Conservation (phyloP, 2,329 filamentous ascomycete genomes). For the Dothiorella sarmentorum region DNA sequence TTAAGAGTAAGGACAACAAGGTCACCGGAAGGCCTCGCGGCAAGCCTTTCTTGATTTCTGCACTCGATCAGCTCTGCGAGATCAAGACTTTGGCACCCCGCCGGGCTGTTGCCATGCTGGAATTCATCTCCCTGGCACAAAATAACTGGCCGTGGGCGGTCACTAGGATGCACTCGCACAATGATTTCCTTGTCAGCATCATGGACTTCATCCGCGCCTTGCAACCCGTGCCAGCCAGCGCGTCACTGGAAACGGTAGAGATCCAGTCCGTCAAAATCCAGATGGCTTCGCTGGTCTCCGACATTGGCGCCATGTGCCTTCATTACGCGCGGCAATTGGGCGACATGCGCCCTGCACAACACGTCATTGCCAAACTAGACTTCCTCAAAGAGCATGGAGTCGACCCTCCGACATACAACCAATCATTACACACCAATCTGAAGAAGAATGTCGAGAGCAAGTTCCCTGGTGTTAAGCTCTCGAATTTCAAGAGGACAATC, state of each 20-base stretch:
- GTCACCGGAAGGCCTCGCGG: slow-evolving; percentile 37
- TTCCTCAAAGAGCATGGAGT: slow-evolving; percentile 80
- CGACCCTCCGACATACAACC: slow-evolving; percentile 77
- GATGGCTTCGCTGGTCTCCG: slow-evolving; percentile 76
- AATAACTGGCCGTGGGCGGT: slow-evolving; percentile 97
- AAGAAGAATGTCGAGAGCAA: slow-evolving; percentile 77
- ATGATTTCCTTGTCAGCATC: slow-evolving; percentile 68
- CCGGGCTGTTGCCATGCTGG: slow-evolving; percentile 71
- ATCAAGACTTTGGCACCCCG: slow-evolving; percentile 61
- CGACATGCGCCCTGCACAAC: slow-evolving; percentile 64
- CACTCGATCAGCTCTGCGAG: slow-evolving; percentile 65
- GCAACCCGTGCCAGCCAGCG: slow-evolving; percentile 54
- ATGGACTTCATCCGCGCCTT: slow-evolving; percentile 64
- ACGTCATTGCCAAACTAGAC: slow-evolving; percentile 68
- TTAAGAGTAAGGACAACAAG: slow-evolving; percentile 49
- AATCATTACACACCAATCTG: slow-evolving; percentile 80
- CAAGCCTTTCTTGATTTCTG: slow-evolving; percentile 69
- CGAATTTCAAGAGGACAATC: slow-evolving; percentile 74
- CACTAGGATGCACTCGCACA: slow-evolving; percentile 70
- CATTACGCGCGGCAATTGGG: slow-evolving; percentile 79
- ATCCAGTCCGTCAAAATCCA: slow-evolving; percentile 40
- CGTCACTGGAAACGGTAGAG: slow-evolving; percentile 31
- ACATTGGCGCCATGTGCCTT: slow-evolving; percentile 86
- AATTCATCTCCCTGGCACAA: slow-evolving; percentile 84
- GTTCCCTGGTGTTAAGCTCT: slow-evolving; percentile 70